Evolutionary conservation across 1,284 basidiomycete genomes (phyloP), one percentile per base, ranked within the genome.

Genomic region (Psilocybe mexicana): DNA sequence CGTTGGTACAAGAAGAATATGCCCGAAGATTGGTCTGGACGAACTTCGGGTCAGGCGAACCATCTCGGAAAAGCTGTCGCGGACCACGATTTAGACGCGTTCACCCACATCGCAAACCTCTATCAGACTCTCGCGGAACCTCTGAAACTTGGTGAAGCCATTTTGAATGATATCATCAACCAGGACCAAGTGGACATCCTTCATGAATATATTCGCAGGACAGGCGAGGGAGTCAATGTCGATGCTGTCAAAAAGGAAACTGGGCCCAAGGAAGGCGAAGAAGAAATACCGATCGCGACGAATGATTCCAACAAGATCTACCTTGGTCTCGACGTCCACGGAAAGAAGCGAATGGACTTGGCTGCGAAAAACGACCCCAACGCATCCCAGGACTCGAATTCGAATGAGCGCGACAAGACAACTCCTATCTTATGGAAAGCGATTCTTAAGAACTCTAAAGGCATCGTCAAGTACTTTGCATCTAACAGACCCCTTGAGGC

Each of bases 321-420:
- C 63, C 77, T 83, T 18, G 84, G 84, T 0, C 70, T 86, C 43
- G 79, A 79, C 54, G 82, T 86, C 14, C 81, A 84, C 60, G 84
- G 84, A 8, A 84, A 83, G 73, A 85, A 85, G 64, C 73, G 81
- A 3, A 74, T 74, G 30, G 82, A 85, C 61, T 72, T 84, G 10
- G 80, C 79, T 0, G 69, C 64, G 57, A 76, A 73, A 63, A 77
- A 76, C 44, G 80, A 83, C 61, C 80, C 80, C 0, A 74, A 80
- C 58, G 77, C 76, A 0, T 56, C 50, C 7, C 51, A 61, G 3
- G 43, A 61, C 33, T 6, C 14, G 3, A 43, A 56, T 7, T 18
- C 18, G 18, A 49, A 48, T 28, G 46, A 48, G 18, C 7, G 43
- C 14, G 30, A 8, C n/a, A 48, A 54, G 0, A 57, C 60, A 3